These are phyloP conservation scores for Punica granatum DNA, from an alignment of 345 rosid species.

Conservation along the genomic window DNA sequence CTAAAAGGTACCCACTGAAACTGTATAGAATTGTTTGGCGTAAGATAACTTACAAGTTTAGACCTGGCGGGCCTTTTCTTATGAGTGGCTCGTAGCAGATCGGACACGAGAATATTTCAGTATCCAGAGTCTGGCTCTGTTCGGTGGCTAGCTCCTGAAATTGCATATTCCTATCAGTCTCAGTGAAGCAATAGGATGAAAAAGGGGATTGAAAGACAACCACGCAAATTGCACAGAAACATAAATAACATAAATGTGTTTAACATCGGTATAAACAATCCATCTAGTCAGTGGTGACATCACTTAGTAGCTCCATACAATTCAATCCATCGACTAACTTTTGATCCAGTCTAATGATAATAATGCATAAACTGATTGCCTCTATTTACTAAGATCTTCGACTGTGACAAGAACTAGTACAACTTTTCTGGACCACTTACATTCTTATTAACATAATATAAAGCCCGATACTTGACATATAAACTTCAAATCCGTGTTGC, in stretches of 20 bases:
- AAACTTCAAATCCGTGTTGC: too few species aligned
- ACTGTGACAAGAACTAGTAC: too few species aligned
- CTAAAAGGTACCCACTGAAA: not conserved
- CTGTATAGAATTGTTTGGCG: not conserved
- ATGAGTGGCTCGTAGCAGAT: slow-evolving; percentile 75
- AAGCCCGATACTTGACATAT: too few species aligned
- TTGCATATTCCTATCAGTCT: not conserved
- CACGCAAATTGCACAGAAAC: too few species aligned
- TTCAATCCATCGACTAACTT: too few species aligned
- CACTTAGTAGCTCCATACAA: not conserved
- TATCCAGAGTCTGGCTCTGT: slow-evolving; percentile 27
- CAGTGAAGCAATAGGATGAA: too few species aligned
- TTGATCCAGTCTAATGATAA: too few species aligned
- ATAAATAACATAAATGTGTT: too few species aligned
- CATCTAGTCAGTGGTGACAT: not conserved
- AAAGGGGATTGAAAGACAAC: too few species aligned
- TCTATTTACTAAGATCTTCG: not conserved
- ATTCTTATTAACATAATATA: not conserved
- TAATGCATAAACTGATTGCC: too few species aligned
- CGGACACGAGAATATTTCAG: slow-evolving; percentile 69
- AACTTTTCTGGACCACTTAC: not conserved
- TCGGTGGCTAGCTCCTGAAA: slow-evolving; percentile 33
- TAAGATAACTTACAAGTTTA: slow-evolving; percentile 58
- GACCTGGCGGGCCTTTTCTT: slow-evolving; percentile 89
- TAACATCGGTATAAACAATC: too few species aligned